Base-by-base conservation (phyloP, 2,329 filamentous ascomycete genomes). In the Monosporascus cannonballus region DNA sequence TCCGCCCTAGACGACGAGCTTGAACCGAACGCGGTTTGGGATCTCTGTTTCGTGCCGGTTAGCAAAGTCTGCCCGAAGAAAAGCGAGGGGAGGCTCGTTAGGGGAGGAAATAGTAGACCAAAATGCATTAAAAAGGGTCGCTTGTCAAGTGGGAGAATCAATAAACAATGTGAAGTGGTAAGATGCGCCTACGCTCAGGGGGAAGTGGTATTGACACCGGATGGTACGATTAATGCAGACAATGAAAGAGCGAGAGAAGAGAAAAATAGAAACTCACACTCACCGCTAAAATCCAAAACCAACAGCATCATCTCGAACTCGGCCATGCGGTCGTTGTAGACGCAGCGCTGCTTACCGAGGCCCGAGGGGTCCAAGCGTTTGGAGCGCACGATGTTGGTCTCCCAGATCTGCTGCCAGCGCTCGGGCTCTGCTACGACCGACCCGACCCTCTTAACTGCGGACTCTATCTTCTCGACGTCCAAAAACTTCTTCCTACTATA, bases 261-360 rank as follows among this genome's bases (percentile, higher is more conserved):
- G 47, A 11, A 27, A 47, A 20, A 50, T 50, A 49, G 30, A 47
- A 51, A 84, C 89, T 78, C 81, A 95, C 87, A 54, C 91, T 91
- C 91, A 57, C 84, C 86, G 38, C 76, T 83, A 20, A 76, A 69
- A 41, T 85, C 83, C 49, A 91, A 67, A 72, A 97, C 94, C 27
- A 97, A 73, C 50, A 99, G 71, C 64, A 89, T 77, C 8, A 86
- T 87, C 67, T 99, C 94, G 65, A 99, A 96, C 50, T 76, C 76
- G 3, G 84, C 82, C 80, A 96, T 86, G 57, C 85, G 83, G 51
- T 80, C 78, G 68, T 97, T 96, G 68, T 93, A 90, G 41, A 80
- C 80, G 55, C 86, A 72, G n/a, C 94, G 78, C 65, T 84, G 77
- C 34, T 82, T 72, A 0, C 84, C 86, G 57, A 92, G 76, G 0